These are phyloP conservation scores for Heterobasidion parviporum DNA, from an alignment of 1,284 basidiomycete genomes.

Conservation along the genomic window DNA sequence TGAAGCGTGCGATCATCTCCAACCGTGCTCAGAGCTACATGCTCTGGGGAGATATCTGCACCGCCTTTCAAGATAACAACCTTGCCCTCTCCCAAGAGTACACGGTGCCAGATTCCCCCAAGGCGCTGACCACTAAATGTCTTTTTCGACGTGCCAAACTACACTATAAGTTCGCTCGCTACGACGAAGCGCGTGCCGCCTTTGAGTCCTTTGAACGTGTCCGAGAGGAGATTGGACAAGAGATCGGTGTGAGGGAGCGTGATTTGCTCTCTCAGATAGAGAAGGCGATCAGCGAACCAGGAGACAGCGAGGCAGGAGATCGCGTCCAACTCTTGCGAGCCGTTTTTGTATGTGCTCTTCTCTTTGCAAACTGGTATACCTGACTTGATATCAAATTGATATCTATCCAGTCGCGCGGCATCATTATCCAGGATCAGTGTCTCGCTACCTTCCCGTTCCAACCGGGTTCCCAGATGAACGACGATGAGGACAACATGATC, in stretches of 20 bases:
- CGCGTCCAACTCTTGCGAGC: neutral
- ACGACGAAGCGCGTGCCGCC: neutral
- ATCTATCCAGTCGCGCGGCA: neutral
- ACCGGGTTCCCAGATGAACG: no score
- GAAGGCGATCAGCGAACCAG: neutral
- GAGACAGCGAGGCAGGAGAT: neutral
- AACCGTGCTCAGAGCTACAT: neutral
- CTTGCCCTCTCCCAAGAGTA: neutral
- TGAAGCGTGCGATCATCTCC: neutral
- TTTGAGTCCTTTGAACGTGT: neutral
- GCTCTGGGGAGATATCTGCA: neutral
- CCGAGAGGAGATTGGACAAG: neutral
- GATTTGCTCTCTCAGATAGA: neutral
- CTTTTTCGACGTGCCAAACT: neutral
- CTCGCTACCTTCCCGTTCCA: no score
- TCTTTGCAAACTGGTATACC: neutral
- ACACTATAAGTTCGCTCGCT: neutral
- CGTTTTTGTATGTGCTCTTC: neutral
- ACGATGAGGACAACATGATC: no score
- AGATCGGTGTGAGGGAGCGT: neutral
- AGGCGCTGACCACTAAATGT: neutral
- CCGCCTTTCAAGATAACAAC: neutral
- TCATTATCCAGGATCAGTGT: no score
- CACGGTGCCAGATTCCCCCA: neutral
- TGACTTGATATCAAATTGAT: neutral